Conservation (phyloP, 78 protist genomes). For the Polysphondylium violaceum region DNA sequence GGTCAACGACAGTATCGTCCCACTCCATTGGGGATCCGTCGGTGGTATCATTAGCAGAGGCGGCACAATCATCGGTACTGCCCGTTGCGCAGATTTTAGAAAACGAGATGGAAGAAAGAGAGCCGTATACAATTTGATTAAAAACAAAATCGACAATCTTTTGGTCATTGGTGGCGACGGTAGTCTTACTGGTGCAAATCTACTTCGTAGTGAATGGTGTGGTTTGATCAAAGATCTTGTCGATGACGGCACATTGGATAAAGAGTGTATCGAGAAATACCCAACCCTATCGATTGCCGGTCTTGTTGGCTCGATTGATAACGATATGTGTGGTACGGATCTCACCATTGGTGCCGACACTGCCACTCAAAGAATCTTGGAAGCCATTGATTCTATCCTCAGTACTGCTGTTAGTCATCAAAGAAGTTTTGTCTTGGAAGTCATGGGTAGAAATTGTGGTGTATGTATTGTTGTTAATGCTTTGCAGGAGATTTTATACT, state of each 20-base stretch:
- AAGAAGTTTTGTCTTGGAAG: conserved; percentile 88
- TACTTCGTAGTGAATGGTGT: conserved; percentile 83
- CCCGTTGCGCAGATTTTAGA: conserved; percentile 84
- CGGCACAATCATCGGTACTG: conserved; percentile 91
- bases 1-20: conserved; percentile 68
- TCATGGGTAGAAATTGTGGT: conserved; percentile 89
- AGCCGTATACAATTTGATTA: conserved; percentile 85
- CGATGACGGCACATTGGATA: neutral
- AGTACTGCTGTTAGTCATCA: conserved; percentile 87
- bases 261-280: neutral
- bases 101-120: conserved; percentile 81
- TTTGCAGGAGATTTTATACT: neutral
- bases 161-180: conserved; percentile 92
- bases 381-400: conserved; percentile 84
- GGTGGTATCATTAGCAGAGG: conserved; percentile 74
- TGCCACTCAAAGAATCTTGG: conserved; percentile 81
- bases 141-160: conserved; percentile 65
- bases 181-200: conserved; percentile 87
- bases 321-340: conserved; percentile 88
- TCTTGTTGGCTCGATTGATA: conserved; percentile 91
- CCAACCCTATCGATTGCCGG: conserved; percentile 72
- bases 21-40: conserved; percentile 75
- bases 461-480: too few relatives aligned
- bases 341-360: conserved; percentile 87
- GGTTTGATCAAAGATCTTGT: conserved; percentile 55